Conservation (phyloP, 257 asterid species). For the Schizonepeta tenuifolia region DNA sequence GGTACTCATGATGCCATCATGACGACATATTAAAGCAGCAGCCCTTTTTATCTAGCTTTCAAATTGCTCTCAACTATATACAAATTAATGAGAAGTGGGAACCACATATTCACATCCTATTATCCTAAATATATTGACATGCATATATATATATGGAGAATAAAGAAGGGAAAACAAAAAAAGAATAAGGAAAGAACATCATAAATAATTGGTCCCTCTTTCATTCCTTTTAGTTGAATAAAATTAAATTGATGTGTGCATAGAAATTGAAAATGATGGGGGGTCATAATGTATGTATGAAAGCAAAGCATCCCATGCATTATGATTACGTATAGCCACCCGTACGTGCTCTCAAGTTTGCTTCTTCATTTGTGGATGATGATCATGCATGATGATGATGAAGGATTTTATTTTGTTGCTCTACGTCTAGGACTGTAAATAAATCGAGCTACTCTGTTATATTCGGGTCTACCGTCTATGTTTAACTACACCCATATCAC, state of each 20-base stretch:
- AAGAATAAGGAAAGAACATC: constrained; percentile 8
- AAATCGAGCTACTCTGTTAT: too few relatives aligned
- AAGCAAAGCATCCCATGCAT: constrained; percentile 57
- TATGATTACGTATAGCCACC: constrained; percentile 48
- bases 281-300: constrained; percentile 14
- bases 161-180: not conserved
- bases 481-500: too few relatives aligned
- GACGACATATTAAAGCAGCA: constrained; percentile 49
- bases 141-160: constrained; percentile 26
- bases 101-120: constrained; percentile 30
- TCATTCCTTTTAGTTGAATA: constrained; percentile 14
- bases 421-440: not conserved
- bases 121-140: constrained; percentile 17
- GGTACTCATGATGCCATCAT: constrained; percentile 65
- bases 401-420: constrained; percentile 17
- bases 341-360: constrained; percentile 40
- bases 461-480: too few relatives aligned
- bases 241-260: constrained; percentile 33
- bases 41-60: constrained; percentile 32
- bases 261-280: constrained; percentile 34
- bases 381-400: constrained; percentile 25
- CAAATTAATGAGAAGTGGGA: constrained; percentile 29
- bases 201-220: constrained; percentile 29
- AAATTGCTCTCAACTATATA: constrained; percentile 35
- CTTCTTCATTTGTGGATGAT: constrained; percentile 31